Evolutionary conservation across 805 yeast genomes (phyloP).

Genomic region (Blastobotrys mokoenaii): DNA sequence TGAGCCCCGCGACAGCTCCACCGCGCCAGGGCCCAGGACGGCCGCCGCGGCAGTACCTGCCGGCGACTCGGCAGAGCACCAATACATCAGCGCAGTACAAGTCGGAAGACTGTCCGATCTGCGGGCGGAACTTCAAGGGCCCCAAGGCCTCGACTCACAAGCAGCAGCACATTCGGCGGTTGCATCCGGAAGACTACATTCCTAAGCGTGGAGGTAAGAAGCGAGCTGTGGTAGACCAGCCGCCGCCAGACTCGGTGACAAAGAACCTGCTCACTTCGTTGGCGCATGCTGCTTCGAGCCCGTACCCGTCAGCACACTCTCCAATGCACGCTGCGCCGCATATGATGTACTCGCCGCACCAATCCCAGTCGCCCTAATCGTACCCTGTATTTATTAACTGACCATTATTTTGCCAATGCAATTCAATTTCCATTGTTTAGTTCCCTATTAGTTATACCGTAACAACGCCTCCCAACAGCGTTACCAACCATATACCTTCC

Average conservation of each 20-base stretch:
- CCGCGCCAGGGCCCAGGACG: not conserved
- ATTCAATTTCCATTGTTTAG: too few species aligned
- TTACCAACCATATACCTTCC: too few species aligned
- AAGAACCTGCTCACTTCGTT: conserved; percentile 2
- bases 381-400: too few species aligned
- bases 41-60: too few species aligned
- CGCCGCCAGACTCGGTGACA: not conserved
- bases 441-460: too few species aligned
- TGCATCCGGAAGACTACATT: conserved; percentile 38
- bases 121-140: conserved; percentile 38
- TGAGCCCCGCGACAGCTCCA: not conserved
- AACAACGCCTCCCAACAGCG: too few species aligned
- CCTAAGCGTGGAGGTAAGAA: conserved; percentile 41
- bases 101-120: conserved; percentile 34
- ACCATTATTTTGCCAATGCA: too few species aligned
- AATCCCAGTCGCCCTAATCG: too few species aligned
- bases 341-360: too few species aligned
- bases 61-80: conserved; percentile 4
- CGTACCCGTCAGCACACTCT: not conserved
- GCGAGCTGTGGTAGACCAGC: conserved; percentile 14
- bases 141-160: conserved; percentile 40
- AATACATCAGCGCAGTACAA: conserved; percentile 14
- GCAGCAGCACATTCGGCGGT: conserved; percentile 40
- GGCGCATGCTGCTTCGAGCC: conserved; percentile 3
- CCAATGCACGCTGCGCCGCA: too few species aligned